Evolutionary conservation across 805 yeast genomes (phyloP).

Genomic region (Zygosaccharomyces siamensis): DNA sequence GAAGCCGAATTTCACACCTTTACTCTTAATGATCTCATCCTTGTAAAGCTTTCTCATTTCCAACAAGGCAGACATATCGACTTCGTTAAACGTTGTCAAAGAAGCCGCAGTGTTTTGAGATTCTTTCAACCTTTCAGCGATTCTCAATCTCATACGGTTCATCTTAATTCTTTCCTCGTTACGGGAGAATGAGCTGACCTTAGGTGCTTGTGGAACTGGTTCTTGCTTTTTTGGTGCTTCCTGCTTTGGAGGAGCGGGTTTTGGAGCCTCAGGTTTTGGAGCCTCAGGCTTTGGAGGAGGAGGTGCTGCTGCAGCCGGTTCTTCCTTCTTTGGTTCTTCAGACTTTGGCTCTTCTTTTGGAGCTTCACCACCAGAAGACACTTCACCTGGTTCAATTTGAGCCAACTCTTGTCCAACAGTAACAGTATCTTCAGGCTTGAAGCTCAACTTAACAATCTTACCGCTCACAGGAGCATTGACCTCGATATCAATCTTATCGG

Average conservation of each 20-base stretch:
- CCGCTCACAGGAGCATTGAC: constrained; percentile 94
- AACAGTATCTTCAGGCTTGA: constrained; percentile 84
- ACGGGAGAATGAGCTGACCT: constrained; percentile 62
- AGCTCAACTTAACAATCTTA: constrained; percentile 78
- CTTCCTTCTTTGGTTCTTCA: constrained; percentile 33
- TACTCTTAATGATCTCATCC: constrained; percentile 91
- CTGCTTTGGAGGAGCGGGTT: constrained; percentile 7
- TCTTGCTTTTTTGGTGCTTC: constrained; percentile 33
- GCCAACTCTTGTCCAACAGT: constrained; percentile 91
- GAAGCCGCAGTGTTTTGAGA: constrained; percentile 99
- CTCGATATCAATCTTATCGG: constrained; percentile 96
- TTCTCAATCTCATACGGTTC: constrained; percentile 99
- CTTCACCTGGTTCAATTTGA: constrained; percentile 73
- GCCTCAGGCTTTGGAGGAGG: constrained; percentile 31
- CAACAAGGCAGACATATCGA: constrained; percentile 87
- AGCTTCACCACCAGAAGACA: constrained; percentile 53
- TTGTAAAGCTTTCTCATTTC: constrained; percentile 95
- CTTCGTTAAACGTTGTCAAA: constrained; percentile 95
- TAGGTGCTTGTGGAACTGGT: constrained; percentile 26
- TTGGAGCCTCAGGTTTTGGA: constrained; percentile 21
- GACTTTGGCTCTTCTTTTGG: constrained; percentile 30
- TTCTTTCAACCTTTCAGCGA: constrained; percentile 98
- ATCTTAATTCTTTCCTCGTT: constrained; percentile 88
- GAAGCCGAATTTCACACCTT: constrained; percentile 94
- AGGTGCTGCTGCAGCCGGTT: constrained; percentile 50